Evolutionary conservation across 352 stramenopile species (phyloP).

Genomic region (Pythium aristosporum): DNA sequence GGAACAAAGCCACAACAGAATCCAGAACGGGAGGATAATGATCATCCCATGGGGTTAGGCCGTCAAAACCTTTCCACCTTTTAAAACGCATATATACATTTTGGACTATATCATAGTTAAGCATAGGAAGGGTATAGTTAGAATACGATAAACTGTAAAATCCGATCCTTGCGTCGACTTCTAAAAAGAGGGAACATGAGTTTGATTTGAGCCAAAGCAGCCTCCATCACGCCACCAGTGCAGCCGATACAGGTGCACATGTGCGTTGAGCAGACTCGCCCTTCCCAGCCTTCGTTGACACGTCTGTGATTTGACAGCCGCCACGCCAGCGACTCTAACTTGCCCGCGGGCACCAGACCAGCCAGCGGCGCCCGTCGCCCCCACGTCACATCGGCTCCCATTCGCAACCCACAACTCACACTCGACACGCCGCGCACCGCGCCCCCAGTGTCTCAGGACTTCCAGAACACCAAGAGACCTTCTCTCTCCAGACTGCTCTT

Average conservation of each 20-base stretch:
- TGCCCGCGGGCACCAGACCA: neutral
- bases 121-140: too few relatives aligned
- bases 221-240: neutral
- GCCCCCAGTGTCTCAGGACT: neutral
- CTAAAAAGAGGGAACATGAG: neutral
- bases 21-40: neutral
- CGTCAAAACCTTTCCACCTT: neutral
- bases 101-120: too few relatives aligned
- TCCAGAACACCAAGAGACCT: neutral
- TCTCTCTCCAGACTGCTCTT: neutral
- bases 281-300: conserved; percentile 4
- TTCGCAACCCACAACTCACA: too few relatives aligned
- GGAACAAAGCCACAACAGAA: conserved; percentile 17
- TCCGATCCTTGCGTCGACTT: neutral
- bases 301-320: conserved; percentile 17
- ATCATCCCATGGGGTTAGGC: neutral
- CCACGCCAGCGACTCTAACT: neutral
- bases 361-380: neutral
- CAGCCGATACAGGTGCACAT: neutral
- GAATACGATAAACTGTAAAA: neutral
- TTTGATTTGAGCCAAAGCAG: neutral
- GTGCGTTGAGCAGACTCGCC: neutral
- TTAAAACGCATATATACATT: too few relatives aligned
- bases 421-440: neutral
- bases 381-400: neutral